Evolutionary conservation across 495 filamentous ascomycete genomes (phyloP).

Genomic region (Penicillium atrosanguineum): DNA sequence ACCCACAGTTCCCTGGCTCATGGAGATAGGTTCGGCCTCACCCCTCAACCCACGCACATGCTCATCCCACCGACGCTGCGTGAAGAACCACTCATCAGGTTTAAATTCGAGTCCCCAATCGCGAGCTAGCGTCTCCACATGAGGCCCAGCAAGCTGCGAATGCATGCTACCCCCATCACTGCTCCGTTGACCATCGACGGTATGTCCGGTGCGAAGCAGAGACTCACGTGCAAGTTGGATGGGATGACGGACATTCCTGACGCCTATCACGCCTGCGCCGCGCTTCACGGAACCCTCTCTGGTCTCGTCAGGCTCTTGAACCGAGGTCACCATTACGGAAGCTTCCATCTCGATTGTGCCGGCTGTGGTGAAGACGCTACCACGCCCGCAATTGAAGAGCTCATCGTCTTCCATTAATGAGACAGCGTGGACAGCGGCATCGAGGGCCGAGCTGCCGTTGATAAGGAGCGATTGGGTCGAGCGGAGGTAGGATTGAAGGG

Average conservation of each 20-base stretch:
- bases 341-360: constrained; percentile 87
- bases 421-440: constrained; percentile 74
- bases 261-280: constrained; percentile 69
- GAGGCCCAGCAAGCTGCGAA: constrained; percentile 61
- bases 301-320: constrained; percentile 7
- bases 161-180: constrained; percentile 55
- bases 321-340: constrained; percentile 76
- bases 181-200: constrained; percentile 28
- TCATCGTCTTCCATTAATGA: constrained; percentile 73
- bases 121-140: constrained; percentile 64
- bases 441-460: constrained; percentile 55
- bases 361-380: constrained; percentile 80
- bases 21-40: constrained; percentile 24
- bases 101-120: constrained; percentile 69
- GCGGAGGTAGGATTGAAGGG: constrained; percentile 62
- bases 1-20: constrained; percentile 78
- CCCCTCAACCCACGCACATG: constrained; percentile 65
- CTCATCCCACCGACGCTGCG: constrained; percentile 77
- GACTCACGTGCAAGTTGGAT: constrained; percentile 72
- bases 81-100: constrained; percentile 72
- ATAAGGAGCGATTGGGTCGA: constrained; percentile 43
- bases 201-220: constrained; percentile 54
- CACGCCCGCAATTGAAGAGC: constrained; percentile 82
- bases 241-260: constrained; percentile 74
- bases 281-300: constrained; percentile 61